Base-by-base conservation (phyloP, 495 filamentous ascomycete genomes). In the Thozetella sp. region DNA sequence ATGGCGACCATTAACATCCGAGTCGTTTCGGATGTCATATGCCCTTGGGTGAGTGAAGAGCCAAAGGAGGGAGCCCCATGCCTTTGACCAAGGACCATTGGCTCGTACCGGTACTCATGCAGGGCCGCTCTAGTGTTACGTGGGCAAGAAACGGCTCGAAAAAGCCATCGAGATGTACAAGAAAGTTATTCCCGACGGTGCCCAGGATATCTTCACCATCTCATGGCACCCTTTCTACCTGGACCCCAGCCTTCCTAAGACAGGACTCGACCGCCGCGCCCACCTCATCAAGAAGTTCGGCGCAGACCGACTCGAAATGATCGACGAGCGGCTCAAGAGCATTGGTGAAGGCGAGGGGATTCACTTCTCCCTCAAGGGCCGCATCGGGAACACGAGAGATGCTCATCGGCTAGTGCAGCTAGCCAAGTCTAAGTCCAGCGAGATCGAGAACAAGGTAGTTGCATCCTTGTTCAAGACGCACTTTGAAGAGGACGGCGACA, bases 1-100 rank as follows among this genome's bases (percentile, higher is more conserved):
- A 94, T 95, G 91, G 90, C 90, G 22, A 85, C 86, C 63, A 92
- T 92, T 80, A 80, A 83, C 40, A 91, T 95, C 71, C 81, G 89
- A 22, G 83, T 95, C 61, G 84, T 91, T n/a, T 83, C 75, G 34
- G 92, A 95, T 76, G 88, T 83, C 20, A 84, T 94, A 58, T 96
- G 92, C 68, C 91, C 91, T 1, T 91, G 84, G 59, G 86, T 86
- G 70, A 57, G 75, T 69, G n/a, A 23, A 40, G 48, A 54, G 51
- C 45, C 25, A 17, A 26, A 19, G 2, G 2, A 2, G 13, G 25
- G 12, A 3, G 22, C 6, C 55, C n/a, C 34, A 9, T 11, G 25
- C 37, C 11, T 40, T 30, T 25, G 25, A 25, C 15, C 26, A 50
- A 2, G 6, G 10, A 24, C 22, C 2, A 15, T 15, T 23, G 4